Evolutionary conservation across 345 rosid species (phyloP), one percentile per base, ranked within the genome.

Genomic region (Pistacia atlantica): DNA sequence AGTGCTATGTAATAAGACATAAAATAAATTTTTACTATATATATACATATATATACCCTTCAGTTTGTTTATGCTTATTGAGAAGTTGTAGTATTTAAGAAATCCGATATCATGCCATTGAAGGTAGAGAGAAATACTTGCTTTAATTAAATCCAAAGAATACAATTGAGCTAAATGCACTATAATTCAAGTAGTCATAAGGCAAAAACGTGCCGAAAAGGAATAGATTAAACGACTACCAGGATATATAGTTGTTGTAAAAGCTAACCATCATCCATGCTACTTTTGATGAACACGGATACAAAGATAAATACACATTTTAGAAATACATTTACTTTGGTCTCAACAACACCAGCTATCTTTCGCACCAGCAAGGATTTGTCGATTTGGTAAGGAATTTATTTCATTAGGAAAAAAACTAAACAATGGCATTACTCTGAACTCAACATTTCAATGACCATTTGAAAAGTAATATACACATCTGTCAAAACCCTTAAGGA

Each of bases 301-400:
- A 61, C 59, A 74, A 20, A n/a, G 4, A 22, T n/a, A 69, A 42
- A 38, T 12, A 3, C 4, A 60, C 35, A 72, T 28, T 62, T 58
- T 62, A n/a, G 25, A 51, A 63, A 20, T 45, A 62, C 46, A 69
- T 3, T 22, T 88, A 95, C 99, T 97, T 95, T 93, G 74, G 69
- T 85, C 82, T 93, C 99, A 52, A 95, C 99, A 77, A 93, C 97
- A 73, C 93, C 98, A 56, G 99, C 99, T 83, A 95, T 93, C 91
- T 93, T 95, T 87, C 92, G 87, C 83, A 95, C 96, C 28, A 95
- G 96, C 13, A 87, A 89, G 71, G 99, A 87, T 85, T 95, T 95
- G 88, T 93, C 93, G 54, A 93, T 90, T 77, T 93, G 99, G 79
- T 93, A 95, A 75, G 99, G 99, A 77, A 95, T 80, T 98, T 95